phyloP scores from a whole-genome alignment of 495 filamentous ascomycete genomes.

The Chaetomidium leptoderma region DNA sequence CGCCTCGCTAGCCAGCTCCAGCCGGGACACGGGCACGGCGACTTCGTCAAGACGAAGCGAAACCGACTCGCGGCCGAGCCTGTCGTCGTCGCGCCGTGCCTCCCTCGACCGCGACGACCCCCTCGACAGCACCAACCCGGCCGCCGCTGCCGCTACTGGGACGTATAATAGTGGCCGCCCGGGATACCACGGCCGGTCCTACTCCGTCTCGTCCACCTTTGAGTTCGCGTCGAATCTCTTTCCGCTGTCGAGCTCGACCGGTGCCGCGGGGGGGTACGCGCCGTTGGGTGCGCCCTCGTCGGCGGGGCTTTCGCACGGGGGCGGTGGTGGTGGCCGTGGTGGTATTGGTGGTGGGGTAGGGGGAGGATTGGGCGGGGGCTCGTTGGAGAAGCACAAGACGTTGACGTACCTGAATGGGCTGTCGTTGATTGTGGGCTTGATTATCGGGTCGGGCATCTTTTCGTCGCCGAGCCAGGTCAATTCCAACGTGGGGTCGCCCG shows the following conservation, averaged over 20 bases:
- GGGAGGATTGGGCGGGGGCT: conserved; percentile 46
- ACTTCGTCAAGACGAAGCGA: no score
- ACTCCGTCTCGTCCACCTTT: conserved; percentile 87
- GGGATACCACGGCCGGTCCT: conserved; percentile 54
- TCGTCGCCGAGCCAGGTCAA: conserved; percentile 93
- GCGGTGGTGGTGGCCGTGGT: not conserved
- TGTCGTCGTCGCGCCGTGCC: conserved; percentile 84
- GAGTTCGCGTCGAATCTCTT: conserved; percentile 90
- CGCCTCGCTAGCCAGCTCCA: conserved; percentile 85
- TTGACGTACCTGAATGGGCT: conserved; percentile 91
- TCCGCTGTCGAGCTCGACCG: conserved; percentile 75
- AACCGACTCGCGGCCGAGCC: conserved; percentile 66
- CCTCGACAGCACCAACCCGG: conserved; percentile 57
- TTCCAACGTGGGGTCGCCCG: conserved; percentile 84
- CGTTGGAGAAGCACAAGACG: conserved; percentile 90
- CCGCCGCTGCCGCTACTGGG: conserved; percentile 44
- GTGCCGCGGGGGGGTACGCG: conserved; percentile 56
- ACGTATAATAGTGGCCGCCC: conserved; percentile 45
- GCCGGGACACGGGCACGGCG: conserved; percentile 57
- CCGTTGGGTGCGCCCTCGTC: conserved; percentile 69
- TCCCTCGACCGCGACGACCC: conserved; percentile 86
- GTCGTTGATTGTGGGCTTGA: conserved; percentile 82
- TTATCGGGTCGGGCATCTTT: conserved; percentile 98
- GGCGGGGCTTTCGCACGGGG: conserved; percentile 39
- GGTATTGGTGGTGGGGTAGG: conserved; percentile 20